A percentile compares a stretch with the other conserved stretches of the same genome.
Conservation (phyloP, 78 protist genomes). For the Tieghemostelium lacteum region DNA sequence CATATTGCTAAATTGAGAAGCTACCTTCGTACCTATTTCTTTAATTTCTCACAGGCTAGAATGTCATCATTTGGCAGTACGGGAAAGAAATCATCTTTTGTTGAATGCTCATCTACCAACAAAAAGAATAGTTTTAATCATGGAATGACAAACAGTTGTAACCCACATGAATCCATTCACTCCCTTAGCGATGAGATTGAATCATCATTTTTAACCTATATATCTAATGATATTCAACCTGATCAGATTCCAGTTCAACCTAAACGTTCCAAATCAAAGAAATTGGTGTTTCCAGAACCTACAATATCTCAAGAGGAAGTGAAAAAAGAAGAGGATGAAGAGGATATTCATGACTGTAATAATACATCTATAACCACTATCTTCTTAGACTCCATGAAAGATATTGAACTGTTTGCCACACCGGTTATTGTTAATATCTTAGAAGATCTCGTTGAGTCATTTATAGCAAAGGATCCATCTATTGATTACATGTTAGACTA, state of each 20-base stretch:
- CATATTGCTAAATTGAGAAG: slow-evolving; percentile 27
- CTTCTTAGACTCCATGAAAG: slow-evolving; percentile 42
- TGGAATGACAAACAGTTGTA: slow-evolving; percentile 4
- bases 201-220: slow-evolving; percentile 11
- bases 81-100: slow-evolving; percentile 36
- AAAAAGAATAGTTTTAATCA: background rate
- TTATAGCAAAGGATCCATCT: slow-evolving; percentile 76
- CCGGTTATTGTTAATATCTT: slow-evolving; percentile 68
- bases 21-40: slow-evolving; percentile 46
- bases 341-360: background rate
- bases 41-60: slow-evolving; percentile 57
- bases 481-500: slow-evolving; percentile 74
- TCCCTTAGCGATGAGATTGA: background rate
- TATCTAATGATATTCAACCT: background rate
- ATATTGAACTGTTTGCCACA: slow-evolving; percentile 74
- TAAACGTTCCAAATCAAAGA: slow-evolving; percentile 27
- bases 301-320: background rate
- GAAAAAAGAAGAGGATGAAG: background rate
- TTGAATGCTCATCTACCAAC: slow-evolving; percentile 14
- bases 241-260: slow-evolving; percentile 14
- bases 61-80: slow-evolving; percentile 70
- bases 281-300: background rate
- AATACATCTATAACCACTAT: slow-evolving; percentile 45
- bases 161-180: slow-evolving; percentile 45
- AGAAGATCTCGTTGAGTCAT: slow-evolving; percentile 71